Conservation (phyloP, 768 basidiomycete genomes). For the Favolaschia claudopus region DNA sequence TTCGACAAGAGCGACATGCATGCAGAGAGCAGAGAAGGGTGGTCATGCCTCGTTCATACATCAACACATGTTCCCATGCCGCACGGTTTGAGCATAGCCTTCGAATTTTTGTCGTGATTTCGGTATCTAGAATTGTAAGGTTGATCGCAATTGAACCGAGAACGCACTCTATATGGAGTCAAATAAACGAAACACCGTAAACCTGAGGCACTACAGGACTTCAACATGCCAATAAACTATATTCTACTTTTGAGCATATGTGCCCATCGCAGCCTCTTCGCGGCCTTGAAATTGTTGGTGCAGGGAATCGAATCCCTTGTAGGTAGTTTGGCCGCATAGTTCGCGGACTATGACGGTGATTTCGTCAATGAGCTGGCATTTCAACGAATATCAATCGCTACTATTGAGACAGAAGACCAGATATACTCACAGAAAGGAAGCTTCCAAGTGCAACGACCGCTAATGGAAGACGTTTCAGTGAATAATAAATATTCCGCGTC, state of each 20-base stretch:
- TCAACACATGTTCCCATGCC: too few species aligned
- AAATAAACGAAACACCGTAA: too few species aligned
- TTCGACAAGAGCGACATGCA: too few species aligned
- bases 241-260: not conserved
- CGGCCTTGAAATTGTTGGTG: slow-evolving; percentile 46
- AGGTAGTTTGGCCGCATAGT: slow-evolving; percentile 51
- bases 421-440: slow-evolving; percentile 44
- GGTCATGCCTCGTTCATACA: too few species aligned
- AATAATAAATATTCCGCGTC: not conserved
- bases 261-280: slow-evolving; percentile 45
- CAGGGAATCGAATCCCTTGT: slow-evolving; percentile 46
- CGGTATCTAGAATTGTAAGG: too few species aligned
- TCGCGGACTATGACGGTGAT: slow-evolving; percentile 46
- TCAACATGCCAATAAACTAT: too few species aligned
- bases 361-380: slow-evolving; percentile 47
- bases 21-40: too few species aligned
- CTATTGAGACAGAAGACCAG: not conserved
- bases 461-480: slow-evolving; percentile 5
- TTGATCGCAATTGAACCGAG: too few species aligned
- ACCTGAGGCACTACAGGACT: too few species aligned
- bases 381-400: not conserved
- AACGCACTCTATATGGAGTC: too few species aligned
- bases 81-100: too few species aligned
- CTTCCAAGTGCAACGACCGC: slow-evolving; percentile 50
- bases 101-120: too few species aligned